Conservation (phyloP, 306 rosid genomes). For the Inga oerstediana region DNA sequence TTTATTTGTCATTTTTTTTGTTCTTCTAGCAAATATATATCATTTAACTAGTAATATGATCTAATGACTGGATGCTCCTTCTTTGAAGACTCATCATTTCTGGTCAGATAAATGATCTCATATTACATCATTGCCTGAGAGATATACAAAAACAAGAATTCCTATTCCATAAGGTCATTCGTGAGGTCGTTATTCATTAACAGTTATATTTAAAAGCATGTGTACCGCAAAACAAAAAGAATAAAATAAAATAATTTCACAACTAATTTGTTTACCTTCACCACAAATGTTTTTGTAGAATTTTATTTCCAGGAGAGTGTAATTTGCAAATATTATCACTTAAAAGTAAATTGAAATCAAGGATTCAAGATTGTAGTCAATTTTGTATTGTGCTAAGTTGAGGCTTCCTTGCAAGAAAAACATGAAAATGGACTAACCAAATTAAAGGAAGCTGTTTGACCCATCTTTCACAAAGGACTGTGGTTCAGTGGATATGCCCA, state of each 20-base stretch:
- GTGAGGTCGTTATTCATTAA: background rate
- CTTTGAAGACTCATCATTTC: slow-evolving; percentile 10
- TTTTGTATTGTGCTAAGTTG: background rate
- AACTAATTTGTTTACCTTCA: background rate
- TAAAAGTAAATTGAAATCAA: background rate
- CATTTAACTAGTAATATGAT: slow-evolving; percentile 22
- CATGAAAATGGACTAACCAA: background rate
- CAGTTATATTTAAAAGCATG: background rate
- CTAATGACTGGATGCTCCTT: slow-evolving; percentile 5
- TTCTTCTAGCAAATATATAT: background rate
- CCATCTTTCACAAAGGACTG: too few species aligned
- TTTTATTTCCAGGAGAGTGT: background rate
- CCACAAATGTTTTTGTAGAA: background rate
- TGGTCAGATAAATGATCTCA: background rate
- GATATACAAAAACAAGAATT: background rate
- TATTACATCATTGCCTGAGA: background rate
- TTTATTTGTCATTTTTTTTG: background rate
- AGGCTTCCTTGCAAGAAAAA: background rate
- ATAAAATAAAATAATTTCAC: too few species aligned
- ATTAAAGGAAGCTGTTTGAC: too few species aligned
- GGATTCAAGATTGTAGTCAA: background rate
- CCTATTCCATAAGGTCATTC: background rate
- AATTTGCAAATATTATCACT: background rate
- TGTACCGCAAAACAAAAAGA: background rate
- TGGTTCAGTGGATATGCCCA: too few species aligned